phyloP scores from a whole-genome alignment of 768 basidiomycete species.

The Chiua virens region DNA sequence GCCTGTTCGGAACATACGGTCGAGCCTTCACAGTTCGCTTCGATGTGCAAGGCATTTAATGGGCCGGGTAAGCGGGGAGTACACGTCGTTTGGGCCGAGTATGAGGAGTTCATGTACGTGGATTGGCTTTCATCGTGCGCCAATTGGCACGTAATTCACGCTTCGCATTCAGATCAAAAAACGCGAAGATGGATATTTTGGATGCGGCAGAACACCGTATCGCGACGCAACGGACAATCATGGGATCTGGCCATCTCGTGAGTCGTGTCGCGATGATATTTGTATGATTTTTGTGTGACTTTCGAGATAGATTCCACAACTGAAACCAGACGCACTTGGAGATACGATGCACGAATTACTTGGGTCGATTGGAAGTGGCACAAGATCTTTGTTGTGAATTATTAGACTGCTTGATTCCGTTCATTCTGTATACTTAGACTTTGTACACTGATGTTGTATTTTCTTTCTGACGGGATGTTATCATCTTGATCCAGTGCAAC shows the following conservation, averaged over 20 bases:
- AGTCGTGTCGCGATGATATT: neutral
- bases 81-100: conserved; percentile 32
- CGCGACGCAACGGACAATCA: conserved; percentile 18
- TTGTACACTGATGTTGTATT: too few relatives aligned
- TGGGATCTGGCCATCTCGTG: conserved; percentile 33
- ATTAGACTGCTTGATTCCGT: neutral
- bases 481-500: too few relatives aligned
- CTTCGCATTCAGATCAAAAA: conserved; percentile 17
- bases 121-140: neutral
- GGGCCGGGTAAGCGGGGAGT: conserved; percentile 13
- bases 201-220: conserved; percentile 26
- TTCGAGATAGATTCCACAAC: conserved; percentile 23
- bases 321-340: conserved; percentile 29
- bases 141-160: neutral
- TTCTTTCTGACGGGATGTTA: too few relatives aligned
- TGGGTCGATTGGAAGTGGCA: conserved; percentile 4
- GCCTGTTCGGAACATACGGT: conserved; percentile 26
- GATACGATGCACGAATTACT: conserved; percentile 28
- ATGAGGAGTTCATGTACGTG: conserved; percentile 31
- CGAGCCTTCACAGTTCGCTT: conserved; percentile 22
- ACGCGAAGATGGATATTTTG: conserved; percentile 28
- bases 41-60: conserved; percentile 14
- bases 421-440: neutral
- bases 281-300: neutral
- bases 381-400: conserved; percentile 15